Evolutionary conservation across 768 basidiomycete species (phyloP), one percentile per base, ranked within the genome.

Genomic region (Hygrocybe coccinea): DNA sequence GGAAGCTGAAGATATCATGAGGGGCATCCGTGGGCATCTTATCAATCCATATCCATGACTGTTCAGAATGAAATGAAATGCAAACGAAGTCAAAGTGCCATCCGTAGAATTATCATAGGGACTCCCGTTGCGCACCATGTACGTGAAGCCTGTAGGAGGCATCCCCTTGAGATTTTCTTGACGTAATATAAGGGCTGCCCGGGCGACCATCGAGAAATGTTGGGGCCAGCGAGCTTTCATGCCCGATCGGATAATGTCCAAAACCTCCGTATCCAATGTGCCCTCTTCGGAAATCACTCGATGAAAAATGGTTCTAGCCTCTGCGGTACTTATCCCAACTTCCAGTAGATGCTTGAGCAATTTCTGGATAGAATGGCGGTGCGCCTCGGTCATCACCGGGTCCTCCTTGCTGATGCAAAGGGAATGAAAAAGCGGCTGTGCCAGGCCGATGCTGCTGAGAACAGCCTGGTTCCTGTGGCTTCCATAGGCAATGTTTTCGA

Each of bases 141-240:
- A 85, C 1, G 88, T 87, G 62, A 90, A 82, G 0, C 89, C 91
- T 11, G 77, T 68, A 1, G 72, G 61, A 0, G 87, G 84, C 43
- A 90, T 67, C 0, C 80, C 79, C 56, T 77, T 79, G 35, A 68
- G 65, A n/a, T 68, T 71, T n/a, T 74, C 71, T 44, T 83, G 78
- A 1, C 70, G 68, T 33, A 85, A 65, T 3, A 74, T 71, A 5
- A 90, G 59, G 8, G 79, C 70, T 2, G 86, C 79, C 5, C 72
- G 66, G 1, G 78, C 77, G 64, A 84, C 83, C 61, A 91, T 71
- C 2, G 83, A 87, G 57, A 93, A 79, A 64, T 92, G 90, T 54
- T 84, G 80, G 0, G 87, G 82, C 91, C 90, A 92, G 34, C 83
- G 78, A 37, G 83, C 83, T 66, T 82, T 86, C 77, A 89, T 84